These are phyloP conservation scores for Rhodamnia argentea DNA, from an alignment of 345 rosid genomes.

Conservation along the genomic window DNA sequence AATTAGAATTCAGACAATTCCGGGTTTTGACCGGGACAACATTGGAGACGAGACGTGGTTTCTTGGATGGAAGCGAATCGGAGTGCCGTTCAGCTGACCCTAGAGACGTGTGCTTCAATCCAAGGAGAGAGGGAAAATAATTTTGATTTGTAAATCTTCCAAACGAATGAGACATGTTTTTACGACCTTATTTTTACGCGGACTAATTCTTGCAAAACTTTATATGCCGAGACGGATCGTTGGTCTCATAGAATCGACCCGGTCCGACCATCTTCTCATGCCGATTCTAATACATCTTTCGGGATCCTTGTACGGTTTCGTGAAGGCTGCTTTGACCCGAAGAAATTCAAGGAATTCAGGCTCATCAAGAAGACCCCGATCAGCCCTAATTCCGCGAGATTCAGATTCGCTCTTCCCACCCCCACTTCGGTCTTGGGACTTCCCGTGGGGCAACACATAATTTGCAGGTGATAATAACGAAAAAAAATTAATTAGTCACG, in stretches of 20 bases:
- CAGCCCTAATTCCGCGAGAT: constrained; percentile 18
- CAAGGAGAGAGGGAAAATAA: neutral
- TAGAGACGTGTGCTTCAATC: neutral
- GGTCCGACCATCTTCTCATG: neutral
- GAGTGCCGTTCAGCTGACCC: neutral
- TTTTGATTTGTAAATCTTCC: too few species aligned
- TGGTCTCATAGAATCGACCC: neutral
- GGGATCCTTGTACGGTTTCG: neutral
- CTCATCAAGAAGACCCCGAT: constrained; percentile 12
- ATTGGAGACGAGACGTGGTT: neutral
- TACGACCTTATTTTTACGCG: too few species aligned
- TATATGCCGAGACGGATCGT: neutral
- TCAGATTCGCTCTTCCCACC: constrained; percentile 26
- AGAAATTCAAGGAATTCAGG: constrained; percentile 24
- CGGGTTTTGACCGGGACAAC: neutral
- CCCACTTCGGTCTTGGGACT: constrained; percentile 18
- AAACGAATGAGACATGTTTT: too few species aligned
- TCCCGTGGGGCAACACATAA: constrained; percentile 19
- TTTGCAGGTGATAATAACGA: constrained; percentile 10
- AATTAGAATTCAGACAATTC: neutral
- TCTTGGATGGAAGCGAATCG: neutral
- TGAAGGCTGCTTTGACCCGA: constrained; percentile 22
- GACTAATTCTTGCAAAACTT: neutral
- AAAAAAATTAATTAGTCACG: neutral
- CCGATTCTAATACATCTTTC: neutral